Evolutionary conservation across 108 stramenopile species (phyloP), one percentile per base, ranked within the genome.

Genomic region (Poteriospumella lacustris): DNA sequence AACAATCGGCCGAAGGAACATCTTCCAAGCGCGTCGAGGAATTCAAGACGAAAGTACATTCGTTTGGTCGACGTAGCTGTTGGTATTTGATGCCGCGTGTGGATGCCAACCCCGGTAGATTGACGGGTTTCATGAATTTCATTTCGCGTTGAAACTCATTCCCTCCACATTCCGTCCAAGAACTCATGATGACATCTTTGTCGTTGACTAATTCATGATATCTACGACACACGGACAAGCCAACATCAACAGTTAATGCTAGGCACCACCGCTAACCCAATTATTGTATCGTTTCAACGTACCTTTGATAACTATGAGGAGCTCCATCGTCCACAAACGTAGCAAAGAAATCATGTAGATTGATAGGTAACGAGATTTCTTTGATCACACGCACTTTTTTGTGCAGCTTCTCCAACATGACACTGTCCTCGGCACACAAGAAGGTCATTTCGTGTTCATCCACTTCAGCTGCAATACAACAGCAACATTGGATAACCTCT

Each of bases 201-300:
- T 64, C 60, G 5, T 64, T 64, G 9, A 31, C 31, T 12, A 34
- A 64, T 34, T 64, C 60, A 31, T 64, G 60, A 33, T 64, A 64
- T 15, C 47, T 52, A 52, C 9, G 19, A 52, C 47, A 52, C 47
- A 52, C 47, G 19, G 47, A 52, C 19, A 52, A 19, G 19, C 9
- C 15, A 52, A 52, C 47, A 52, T 19, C 19, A 52, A 15, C 47
- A 15, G 47, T 52, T n/a, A n/a, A n/a, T n/a, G n/a, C n/a, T n/a
- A n/a, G n/a, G n/a, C n/a, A n/a, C n/a, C n/a, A n/a, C n/a, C n/a
- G n/a, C n/a, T n/a, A n/a, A n/a, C n/a, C n/a, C n/a, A n/a, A n/a
- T n/a, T n/a, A n/a, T n/a, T n/a, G n/a, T n/a, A n/a, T n/a, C n/a
- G n/a, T n/a, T n/a, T n/a, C 9, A 19, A 52, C 47, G 9, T 52